Percentiles rank a stretch among this genome's conserved stretches.
These are phyloP conservation scores for Monosporascus cannonballus DNA, from an alignment of 2,329 filamentous ascomycete species.

Conservation along the genomic window DNA sequence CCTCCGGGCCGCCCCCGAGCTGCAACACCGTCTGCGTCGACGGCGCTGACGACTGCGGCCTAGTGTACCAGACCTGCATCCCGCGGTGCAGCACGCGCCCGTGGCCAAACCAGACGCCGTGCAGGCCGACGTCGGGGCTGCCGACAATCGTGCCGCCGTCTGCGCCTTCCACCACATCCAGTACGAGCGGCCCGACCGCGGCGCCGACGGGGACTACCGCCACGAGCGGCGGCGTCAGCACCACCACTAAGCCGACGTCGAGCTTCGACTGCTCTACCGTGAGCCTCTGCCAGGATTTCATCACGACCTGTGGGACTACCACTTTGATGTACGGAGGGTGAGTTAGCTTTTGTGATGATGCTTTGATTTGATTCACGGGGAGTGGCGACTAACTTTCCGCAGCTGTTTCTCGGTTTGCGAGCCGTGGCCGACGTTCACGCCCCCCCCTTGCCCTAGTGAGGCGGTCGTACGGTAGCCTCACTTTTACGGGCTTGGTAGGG, in stretches of 20 bases:
- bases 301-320: slow-evolving; percentile 19
- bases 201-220: slow-evolving; percentile 1
- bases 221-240: neutral
- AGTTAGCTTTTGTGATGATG: neutral
- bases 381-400: neutral
- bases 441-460: neutral
- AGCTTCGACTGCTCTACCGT: slow-evolving; percentile 12
- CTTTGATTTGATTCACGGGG: neutral
- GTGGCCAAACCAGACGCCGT: neutral
- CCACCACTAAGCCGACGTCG: slow-evolving; percentile 1
- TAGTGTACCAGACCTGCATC: neutral
- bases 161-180: neutral
- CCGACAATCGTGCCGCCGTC: neutral
- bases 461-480: no score
- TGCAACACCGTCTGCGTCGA: neutral
- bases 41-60: neutral
- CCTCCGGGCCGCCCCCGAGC: neutral
- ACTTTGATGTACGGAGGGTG: slow-evolving; percentile 15
- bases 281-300: slow-evolving; percentile 16
- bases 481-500: no score
- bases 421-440: slow-evolving; percentile 3
- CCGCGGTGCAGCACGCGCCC: neutral
- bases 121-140: neutral
- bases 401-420: neutral
- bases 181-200: neutral